These are phyloP conservation scores for Rickenella mellea DNA, from an alignment of 768 basidiomycete species.

Conservation along the genomic window DNA sequence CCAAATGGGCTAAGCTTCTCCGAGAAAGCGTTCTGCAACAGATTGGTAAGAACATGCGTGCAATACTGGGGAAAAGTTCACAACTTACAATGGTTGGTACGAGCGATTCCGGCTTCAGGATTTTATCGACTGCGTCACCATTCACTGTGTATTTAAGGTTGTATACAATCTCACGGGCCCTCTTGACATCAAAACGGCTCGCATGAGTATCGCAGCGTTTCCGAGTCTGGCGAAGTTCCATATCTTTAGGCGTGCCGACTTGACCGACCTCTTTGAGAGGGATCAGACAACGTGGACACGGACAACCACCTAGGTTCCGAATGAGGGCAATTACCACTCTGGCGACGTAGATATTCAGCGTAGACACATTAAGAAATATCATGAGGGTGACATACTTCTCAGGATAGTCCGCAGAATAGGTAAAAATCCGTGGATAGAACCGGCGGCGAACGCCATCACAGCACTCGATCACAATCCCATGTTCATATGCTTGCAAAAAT, in stretches of 20 bases:
- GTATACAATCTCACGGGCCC: slow-evolving; percentile 18
- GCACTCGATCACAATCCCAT: slow-evolving; percentile 5
- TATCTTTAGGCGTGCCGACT: slow-evolving; percentile 18
- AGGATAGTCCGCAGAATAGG: slow-evolving; percentile 13
- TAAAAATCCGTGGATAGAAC: slow-evolving; percentile 9
- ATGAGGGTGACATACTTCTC: slow-evolving; percentile 8
- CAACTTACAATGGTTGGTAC: slow-evolving; percentile 22
- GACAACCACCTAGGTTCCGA: slow-evolving; percentile 10
- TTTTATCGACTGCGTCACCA: slow-evolving; percentile 15
- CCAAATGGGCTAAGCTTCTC: slow-evolving; percentile 9
- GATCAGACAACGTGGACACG: slow-evolving; percentile 12
- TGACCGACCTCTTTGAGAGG: background rate
- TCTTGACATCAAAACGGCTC: slow-evolving; percentile 4
- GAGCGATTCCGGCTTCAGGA: slow-evolving; percentile 18
- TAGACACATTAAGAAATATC: background rate
- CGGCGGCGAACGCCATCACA: slow-evolving; percentile 4
- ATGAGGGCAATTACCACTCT: slow-evolving; percentile 11
- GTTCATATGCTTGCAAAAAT: slow-evolving; percentile 2
- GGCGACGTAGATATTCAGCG: background rate
- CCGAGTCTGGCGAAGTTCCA: background rate
- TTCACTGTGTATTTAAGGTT: slow-evolving; percentile 16
- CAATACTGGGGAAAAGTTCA: too few relatives aligned
- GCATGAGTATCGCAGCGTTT: slow-evolving; percentile 9
- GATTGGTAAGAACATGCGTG: background rate
- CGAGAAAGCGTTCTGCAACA: slow-evolving; percentile 27